Percentiles rank a stretch among this genome's conserved stretches.
Conservation (phyloP, 2,329 filamentous ascomycete species). For the Talaromyces sp. region DNA sequence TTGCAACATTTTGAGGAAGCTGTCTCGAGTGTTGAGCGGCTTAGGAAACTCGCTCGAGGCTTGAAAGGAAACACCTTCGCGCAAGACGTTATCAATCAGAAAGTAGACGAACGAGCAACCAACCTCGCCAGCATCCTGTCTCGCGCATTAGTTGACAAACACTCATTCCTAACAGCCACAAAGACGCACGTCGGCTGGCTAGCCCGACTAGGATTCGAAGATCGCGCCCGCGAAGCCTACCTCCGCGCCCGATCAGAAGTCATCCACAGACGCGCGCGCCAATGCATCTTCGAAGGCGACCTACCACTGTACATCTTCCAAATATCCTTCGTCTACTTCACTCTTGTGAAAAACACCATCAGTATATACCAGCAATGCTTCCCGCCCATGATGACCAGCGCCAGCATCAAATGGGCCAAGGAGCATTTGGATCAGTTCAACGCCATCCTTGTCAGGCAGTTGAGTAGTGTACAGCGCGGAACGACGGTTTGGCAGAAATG, state of each 20-base stretch:
- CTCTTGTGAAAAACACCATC: slow-evolving; percentile 88
- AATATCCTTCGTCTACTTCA: slow-evolving; percentile 93
- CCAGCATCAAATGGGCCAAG: slow-evolving; percentile 98
- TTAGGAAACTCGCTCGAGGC: slow-evolving; percentile 73
- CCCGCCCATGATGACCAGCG: slow-evolving; percentile 81
- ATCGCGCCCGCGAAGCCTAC: slow-evolving; percentile 83
- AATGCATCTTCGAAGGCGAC: slow-evolving; percentile 93
- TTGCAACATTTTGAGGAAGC: slow-evolving; percentile 84
- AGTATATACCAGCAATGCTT: slow-evolving; percentile 85
- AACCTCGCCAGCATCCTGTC: slow-evolving; percentile 75
- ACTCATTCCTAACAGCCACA: slow-evolving; percentile 73
- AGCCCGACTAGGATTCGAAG: slow-evolving; percentile 82
- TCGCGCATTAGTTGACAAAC: slow-evolving; percentile 72
- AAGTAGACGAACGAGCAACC: slow-evolving; percentile 79
- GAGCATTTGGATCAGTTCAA: slow-evolving; percentile 92
- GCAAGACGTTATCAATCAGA: slow-evolving; percentile 88
- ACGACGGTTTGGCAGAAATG: slow-evolving; percentile 78
- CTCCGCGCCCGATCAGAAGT: slow-evolving; percentile 73
- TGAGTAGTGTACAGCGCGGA: slow-evolving; percentile 79
- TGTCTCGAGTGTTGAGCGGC: slow-evolving; percentile 78
- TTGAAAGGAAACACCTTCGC: slow-evolving; percentile 84
- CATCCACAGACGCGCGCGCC: slow-evolving; percentile 78
- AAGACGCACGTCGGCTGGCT: slow-evolving; percentile 82
- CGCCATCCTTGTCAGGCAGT: slow-evolving; percentile 72
- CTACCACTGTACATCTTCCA: slow-evolving; percentile 92